A percentile compares a stretch with the other conserved stretches of the same genome.
Evolutionary conservation across 495 filamentous ascomycete genomes (phyloP).

Genomic region (Hyaloscypha bicolor): DNA sequence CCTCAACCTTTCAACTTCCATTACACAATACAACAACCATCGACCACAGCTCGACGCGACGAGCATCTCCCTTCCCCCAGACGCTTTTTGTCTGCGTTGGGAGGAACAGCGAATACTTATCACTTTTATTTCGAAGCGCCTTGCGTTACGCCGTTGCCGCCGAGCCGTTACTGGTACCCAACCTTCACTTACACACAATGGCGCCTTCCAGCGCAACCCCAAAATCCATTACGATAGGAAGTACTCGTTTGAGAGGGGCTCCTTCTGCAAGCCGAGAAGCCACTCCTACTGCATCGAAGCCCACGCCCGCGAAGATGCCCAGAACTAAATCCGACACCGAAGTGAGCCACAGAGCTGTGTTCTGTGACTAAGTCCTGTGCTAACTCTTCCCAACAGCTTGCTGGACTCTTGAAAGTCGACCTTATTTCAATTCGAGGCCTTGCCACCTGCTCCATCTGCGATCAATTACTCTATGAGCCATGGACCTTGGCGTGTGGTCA

Average conservation of each 20-base stretch:
- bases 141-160: not conserved
- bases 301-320: constrained; percentile 1
- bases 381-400: constrained; percentile 22
- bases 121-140: not conserved
- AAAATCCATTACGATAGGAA: not conserved
- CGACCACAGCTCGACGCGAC: constrained; percentile 1
- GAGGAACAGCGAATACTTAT: not conserved
- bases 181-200: constrained; percentile 8
- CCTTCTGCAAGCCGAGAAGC: constrained; percentile 17
- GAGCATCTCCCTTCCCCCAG: not conserved
- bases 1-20: not conserved
- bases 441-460: constrained; percentile 69
- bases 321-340: constrained; percentile 9
- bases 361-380: not conserved
- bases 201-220: constrained; percentile 5
- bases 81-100: not conserved
- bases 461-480: constrained; percentile 70
- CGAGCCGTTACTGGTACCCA: not conserved
- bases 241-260: not conserved
- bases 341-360: constrained; percentile 8
- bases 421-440: constrained; percentile 28
- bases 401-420: constrained; percentile 27
- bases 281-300: constrained; percentile 13
- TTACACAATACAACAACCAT: not conserved
- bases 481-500: constrained; percentile 72